Percentiles rank a stretch among this genome's conserved stretches.
These are phyloP conservation scores for Fusarium sp. DNA, from an alignment of 2,329 filamentous ascomycete species.

Conservation along the genomic window DNA sequence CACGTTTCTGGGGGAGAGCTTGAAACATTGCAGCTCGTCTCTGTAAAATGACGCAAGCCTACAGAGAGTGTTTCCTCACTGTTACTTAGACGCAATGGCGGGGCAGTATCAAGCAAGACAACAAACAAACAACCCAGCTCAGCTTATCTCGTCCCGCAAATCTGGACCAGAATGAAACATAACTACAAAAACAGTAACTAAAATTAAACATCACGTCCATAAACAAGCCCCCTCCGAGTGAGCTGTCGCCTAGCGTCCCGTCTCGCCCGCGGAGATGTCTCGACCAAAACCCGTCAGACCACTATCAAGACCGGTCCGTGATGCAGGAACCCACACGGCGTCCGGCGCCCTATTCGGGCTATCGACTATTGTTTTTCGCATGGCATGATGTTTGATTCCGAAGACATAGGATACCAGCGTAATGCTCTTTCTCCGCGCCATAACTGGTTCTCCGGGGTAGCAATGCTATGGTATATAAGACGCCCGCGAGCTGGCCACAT, in stretches of 20 bases:
- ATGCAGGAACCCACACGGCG: conserved; percentile 33
- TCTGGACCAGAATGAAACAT: conserved; percentile 17
- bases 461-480: conserved; percentile 30
- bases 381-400: conserved; percentile 25
- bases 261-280: conserved; percentile 43
- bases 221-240: conserved; percentile 8
- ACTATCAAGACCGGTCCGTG: conserved; percentile 31
- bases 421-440: conserved; percentile 40
- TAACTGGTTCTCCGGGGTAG: conserved; percentile 34
- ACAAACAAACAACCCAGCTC: no score
- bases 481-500: conserved; percentile 1
- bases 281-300: conserved; percentile 39
- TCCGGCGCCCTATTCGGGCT: conserved; percentile 17
- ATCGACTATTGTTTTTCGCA: conserved; percentile 20
- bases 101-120: conserved; percentile 4
- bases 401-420: conserved; percentile 9
- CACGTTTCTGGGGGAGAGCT: neutral
- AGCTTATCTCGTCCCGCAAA: conserved; percentile 10
- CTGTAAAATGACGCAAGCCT: conserved; percentile 12
- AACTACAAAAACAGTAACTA: conserved; percentile 9
- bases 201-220: conserved; percentile 9
- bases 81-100: conserved; percentile 16
- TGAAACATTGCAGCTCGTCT: neutral
- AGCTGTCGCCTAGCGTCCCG: conserved; percentile 1
- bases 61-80: neutral